These are phyloP conservation scores for Mortierella polycephala DNA, from an alignment of 371 early-diverging fungal species.

Conservation along the genomic window DNA sequence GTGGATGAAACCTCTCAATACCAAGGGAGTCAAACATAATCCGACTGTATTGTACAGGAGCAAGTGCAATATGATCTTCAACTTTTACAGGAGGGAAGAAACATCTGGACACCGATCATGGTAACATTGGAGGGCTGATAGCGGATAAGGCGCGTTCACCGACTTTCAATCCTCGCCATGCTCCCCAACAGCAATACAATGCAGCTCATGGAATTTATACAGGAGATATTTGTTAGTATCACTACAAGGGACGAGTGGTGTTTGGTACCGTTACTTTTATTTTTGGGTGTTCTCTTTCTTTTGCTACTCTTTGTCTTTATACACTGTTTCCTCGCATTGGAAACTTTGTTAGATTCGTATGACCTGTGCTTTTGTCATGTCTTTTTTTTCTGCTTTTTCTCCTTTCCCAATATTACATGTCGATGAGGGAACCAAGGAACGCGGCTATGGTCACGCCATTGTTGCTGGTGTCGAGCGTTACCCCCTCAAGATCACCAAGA, in stretches of 20 bases:
- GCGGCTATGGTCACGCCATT: slow-evolving; percentile 95
- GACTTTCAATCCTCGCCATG: no score
- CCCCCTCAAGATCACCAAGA: slow-evolving; percentile 94
- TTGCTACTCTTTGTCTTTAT: background rate
- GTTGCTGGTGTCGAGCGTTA: slow-evolving; percentile 96
- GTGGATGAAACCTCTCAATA: no score
- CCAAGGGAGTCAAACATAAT: no score
- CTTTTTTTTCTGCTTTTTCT: slow-evolving; percentile 10
- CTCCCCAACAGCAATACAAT: no score
- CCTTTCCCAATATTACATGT: slow-evolving; percentile 58
- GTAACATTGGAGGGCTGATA: background rate
- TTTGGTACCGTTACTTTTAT: background rate
- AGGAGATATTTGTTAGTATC: no score
- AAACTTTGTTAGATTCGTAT: slow-evolving; percentile 37
- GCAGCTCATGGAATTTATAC: no score
- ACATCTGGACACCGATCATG: background rate
- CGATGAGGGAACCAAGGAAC: slow-evolving; percentile 90
- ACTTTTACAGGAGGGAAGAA: no score
- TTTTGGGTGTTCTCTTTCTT: background rate
- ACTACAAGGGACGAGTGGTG: no score
- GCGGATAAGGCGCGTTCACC: no score
- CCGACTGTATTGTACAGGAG: no score
- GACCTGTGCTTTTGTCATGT: slow-evolving; percentile 32
- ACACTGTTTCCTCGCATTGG: slow-evolving; percentile 32
- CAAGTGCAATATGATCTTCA: no score